Evolutionary conservation across 306 rosid genomes (phyloP).

Genomic region (Canavalia gladiata): DNA sequence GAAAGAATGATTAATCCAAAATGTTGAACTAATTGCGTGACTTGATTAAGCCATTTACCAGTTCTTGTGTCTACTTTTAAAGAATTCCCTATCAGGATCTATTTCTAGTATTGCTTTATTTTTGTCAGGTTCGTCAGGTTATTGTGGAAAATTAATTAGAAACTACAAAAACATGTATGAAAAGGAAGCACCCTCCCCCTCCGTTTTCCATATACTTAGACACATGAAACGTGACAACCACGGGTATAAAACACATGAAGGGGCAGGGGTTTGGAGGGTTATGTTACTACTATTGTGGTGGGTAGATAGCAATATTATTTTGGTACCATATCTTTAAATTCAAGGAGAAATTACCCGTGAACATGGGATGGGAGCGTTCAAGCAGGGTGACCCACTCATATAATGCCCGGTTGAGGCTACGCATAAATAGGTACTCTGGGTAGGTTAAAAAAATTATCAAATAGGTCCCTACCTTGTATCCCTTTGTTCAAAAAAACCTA

Average conservation of each 20-base stretch:
- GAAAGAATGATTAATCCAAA: conserved; percentile 23
- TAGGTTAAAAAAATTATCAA: conserved; percentile 45
- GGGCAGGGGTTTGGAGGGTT: background rate
- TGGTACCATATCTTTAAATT: conserved; percentile 48
- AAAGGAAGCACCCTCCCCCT: conserved; percentile 32
- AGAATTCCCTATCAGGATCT: conserved; percentile 22
- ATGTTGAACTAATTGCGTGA: conserved; percentile 36
- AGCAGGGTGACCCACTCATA: conserved; percentile 59
- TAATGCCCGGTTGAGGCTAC: conserved; percentile 53
- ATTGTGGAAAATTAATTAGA: conserved; percentile 29
- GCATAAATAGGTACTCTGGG: conserved; percentile 35
- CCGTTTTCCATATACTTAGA: conserved; percentile 21
- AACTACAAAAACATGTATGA: conserved; percentile 42
- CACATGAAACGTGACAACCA: conserved; percentile 36
- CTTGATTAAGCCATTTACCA: conserved; percentile 43
- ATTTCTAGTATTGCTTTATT: conserved; percentile 36
- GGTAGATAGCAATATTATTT: conserved; percentile 52
- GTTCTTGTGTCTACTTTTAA: conserved; percentile 30
- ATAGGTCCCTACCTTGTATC: conserved; percentile 46
- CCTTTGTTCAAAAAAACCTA: conserved; percentile 44
- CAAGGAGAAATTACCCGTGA: conserved; percentile 63
- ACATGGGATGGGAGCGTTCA: conserved; percentile 49
- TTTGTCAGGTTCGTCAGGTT: background rate
- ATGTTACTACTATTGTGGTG: conserved; percentile 35
- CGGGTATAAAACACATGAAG: conserved; percentile 36